These are phyloP conservation scores for Fusarium sp. DNA, from an alignment of 2,329 filamentous ascomycete genomes.

Conservation along the genomic window DNA sequence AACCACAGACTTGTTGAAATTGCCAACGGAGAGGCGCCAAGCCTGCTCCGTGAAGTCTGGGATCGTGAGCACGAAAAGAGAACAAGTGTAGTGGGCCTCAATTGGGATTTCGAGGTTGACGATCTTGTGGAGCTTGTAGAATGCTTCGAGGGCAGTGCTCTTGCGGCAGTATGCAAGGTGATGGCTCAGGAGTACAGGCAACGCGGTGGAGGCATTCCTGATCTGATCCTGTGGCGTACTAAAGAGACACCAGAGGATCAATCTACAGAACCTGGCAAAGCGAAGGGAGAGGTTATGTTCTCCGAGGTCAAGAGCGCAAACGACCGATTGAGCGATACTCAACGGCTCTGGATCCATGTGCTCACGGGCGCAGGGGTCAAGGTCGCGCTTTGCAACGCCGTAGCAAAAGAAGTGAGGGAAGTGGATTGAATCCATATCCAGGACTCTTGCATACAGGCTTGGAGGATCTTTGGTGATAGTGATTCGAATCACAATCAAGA, in stretches of 20 bases:
- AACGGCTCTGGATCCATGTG: constrained; percentile 96
- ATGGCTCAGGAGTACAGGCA: constrained; percentile 95
- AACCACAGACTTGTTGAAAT: constrained; percentile 89
- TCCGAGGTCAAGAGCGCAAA: constrained; percentile 86
- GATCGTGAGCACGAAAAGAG: constrained; percentile 74
- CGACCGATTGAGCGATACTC: constrained; percentile 94
- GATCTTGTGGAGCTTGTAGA: constrained; percentile 83
- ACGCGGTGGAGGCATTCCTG: constrained; percentile 88
- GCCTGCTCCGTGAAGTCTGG: constrained; percentile 77
- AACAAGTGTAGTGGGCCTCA: constrained; percentile 90
- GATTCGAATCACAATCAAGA: constrained; percentile 30
- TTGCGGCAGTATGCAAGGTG: constrained; percentile 90
- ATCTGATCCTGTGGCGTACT: constrained; percentile 87
- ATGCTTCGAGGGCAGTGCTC: constrained; percentile 83
- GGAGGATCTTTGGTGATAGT: constrained; percentile 21
- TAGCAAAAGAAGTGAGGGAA: constrained; percentile 65
- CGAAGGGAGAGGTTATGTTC: constrained; percentile 76
- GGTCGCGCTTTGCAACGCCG: constrained; percentile 82
- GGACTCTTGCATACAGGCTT: constrained; percentile 19
- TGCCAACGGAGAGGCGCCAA: constrained; percentile 80
- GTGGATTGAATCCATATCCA: constrained; percentile 51
- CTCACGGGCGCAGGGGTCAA: constrained; percentile 84
- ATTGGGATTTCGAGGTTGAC: constrained; percentile 86
- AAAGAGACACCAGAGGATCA: constrained; percentile 47
- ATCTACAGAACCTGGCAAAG: constrained; percentile 49